Evolutionary conservation across 2,329 filamentous ascomycete genomes (phyloP).

Genomic region (Fusarium verrucosum): DNA sequence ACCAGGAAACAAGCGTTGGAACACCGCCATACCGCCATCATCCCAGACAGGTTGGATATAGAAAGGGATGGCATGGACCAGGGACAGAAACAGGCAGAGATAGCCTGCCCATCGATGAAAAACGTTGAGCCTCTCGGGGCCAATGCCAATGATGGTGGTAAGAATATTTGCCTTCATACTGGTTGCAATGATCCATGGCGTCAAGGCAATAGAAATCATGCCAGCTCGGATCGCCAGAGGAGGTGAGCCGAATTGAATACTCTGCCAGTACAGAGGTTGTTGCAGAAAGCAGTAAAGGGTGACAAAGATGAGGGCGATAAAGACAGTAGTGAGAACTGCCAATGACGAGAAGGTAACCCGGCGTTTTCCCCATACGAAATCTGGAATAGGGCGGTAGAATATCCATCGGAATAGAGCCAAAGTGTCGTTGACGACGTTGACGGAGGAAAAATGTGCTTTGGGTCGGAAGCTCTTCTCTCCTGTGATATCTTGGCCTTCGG

Average conservation of each 20-base stretch:
- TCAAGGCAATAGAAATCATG: conserved; percentile 91
- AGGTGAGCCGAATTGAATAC: conserved; percentile 86
- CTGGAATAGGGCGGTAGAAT: conserved; percentile 87
- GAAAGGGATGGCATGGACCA: conserved; percentile 89
- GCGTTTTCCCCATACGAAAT: conserved; percentile 72
- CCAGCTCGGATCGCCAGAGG: conserved; percentile 86
- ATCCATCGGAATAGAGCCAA: conserved; percentile 87
- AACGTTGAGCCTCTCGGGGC: conserved; percentile 90
- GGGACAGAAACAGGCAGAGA: conserved; percentile 80
- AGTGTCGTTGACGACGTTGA: conserved; percentile 77
- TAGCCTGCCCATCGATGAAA: conserved; percentile 93
- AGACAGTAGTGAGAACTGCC: conserved; percentile 73
- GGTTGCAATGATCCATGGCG: conserved; percentile 90
- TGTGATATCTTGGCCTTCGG: conserved; percentile 63
- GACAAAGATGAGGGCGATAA: conserved; percentile 75
- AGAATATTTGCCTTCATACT: conserved; percentile 93
- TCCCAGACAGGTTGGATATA: conserved; percentile 90
- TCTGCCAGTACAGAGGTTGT: conserved; percentile 88
- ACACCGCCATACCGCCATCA: conserved; percentile 75
- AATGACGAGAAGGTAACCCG: conserved; percentile 83
- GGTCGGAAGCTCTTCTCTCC: conserved; percentile 66
- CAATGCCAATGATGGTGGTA: conserved; percentile 85
- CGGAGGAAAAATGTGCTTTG: conserved; percentile 79
- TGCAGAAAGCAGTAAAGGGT: conserved; percentile 85
- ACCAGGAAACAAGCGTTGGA: conserved; percentile 72